These are phyloP conservation scores for Epichloe baconii DNA, from an alignment of 2,329 filamentous ascomycete species.

Conservation along the genomic window DNA sequence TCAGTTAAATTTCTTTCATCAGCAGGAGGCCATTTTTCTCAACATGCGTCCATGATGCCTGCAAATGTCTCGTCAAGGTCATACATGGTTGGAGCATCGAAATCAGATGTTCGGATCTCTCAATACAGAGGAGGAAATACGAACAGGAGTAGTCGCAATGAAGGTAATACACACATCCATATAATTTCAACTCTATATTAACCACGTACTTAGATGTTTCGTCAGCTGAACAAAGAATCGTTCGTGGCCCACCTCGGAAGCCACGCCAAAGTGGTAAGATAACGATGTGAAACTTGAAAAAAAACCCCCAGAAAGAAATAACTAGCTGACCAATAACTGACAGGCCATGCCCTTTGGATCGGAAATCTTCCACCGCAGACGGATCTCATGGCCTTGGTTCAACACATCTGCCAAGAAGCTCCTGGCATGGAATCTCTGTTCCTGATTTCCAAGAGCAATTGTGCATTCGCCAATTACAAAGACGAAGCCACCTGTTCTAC, in stretches of 20 bases:
- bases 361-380: slow-evolving; percentile 83
- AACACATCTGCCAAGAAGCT: slow-evolving; percentile 75
- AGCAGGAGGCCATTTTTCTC: slow-evolving; percentile 23
- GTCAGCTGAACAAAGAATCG: slow-evolving; percentile 11
- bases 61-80: slow-evolving; percentile 22
- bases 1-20: slow-evolving; percentile 33
- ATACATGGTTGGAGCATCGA: slow-evolving; percentile 17
- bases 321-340: slow-evolving; percentile 1
- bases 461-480: slow-evolving; percentile 90
- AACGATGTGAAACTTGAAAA: not conserved
- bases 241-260: slow-evolving; percentile 24
- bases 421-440: slow-evolving; percentile 78
- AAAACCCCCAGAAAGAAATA: not conserved
- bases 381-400: slow-evolving; percentile 70
- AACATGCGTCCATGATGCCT: slow-evolving; percentile 19
- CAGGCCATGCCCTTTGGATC: slow-evolving; percentile 86
- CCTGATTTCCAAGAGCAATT: slow-evolving; percentile 92
- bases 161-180: slow-evolving; percentile 9
- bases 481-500: slow-evolving; percentile 61
- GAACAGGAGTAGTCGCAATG: slow-evolving; percentile 6
- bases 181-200: not conserved
- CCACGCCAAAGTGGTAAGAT: slow-evolving; percentile 47
- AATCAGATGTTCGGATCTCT: slow-evolving; percentile 6
- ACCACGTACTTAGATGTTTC: slow-evolving; percentile 6
- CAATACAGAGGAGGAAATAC: slow-evolving; percentile 5